phyloP scores from a whole-genome alignment of 1,139 yeast genomes.

The Candida frijolesensis region DNA sequence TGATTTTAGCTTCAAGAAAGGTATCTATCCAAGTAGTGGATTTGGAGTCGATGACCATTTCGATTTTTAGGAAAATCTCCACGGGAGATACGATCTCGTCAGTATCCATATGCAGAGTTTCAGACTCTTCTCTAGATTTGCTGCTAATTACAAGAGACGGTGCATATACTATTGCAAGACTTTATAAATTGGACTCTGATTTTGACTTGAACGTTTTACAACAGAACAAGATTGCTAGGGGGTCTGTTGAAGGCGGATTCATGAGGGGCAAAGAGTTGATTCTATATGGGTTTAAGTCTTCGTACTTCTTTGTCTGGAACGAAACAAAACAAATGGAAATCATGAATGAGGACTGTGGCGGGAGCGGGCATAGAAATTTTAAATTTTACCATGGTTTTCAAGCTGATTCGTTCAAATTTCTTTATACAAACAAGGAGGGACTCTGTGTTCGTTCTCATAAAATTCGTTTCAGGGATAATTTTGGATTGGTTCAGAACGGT shows the following conservation, averaged over 20 bases:
- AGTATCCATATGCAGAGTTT: conserved; percentile 38
- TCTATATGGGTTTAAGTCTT: conserved; percentile 81
- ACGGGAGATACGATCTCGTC: conserved; percentile 80
- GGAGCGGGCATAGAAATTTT: conserved; percentile 83
- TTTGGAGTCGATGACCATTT: conserved; percentile 23
- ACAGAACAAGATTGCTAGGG: conserved; percentile 68
- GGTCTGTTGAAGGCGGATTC: conserved; percentile 77
- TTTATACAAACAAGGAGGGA: conserved; percentile 60
- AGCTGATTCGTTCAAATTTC: conserved; percentile 27
- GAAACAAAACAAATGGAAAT: conserved; percentile 77
- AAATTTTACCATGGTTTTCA: conserved; percentile 33
- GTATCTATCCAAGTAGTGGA: conserved; percentile 65
- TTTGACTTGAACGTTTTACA: conserved; percentile 39
- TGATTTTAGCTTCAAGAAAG: conserved; percentile 72
- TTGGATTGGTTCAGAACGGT: conserved; percentile 52
- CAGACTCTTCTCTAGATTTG: conserved; percentile 20
- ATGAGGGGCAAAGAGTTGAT: conserved; percentile 56
- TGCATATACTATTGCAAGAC: conserved; percentile 43
- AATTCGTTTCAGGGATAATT: conserved; percentile 21
- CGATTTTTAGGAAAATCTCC: conserved; percentile 54
- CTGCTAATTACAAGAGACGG: conserved; percentile 69
- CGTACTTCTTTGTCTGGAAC: conserved; percentile 78
- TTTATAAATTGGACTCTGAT: conserved; percentile 17
- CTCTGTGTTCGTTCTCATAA: conserved; percentile 30
- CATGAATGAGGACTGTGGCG: conserved; percentile 80